These are phyloP conservation scores for Pueraria montana DNA, from an alignment of 306 rosid species.

Conservation along the genomic window DNA sequence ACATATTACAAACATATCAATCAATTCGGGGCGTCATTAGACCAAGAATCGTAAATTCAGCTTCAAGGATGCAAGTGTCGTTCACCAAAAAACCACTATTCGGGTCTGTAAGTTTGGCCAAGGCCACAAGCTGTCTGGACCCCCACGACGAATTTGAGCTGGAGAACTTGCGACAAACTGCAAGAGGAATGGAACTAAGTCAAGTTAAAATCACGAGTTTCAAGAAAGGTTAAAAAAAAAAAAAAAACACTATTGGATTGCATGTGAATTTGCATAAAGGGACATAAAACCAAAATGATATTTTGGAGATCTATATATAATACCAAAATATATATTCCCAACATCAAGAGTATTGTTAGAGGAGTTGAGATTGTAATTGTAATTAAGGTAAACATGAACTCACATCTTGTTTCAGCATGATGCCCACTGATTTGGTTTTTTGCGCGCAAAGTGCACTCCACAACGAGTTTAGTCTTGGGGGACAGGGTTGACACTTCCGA, in stretches of 20 bases:
- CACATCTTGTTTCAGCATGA: slow-evolving; percentile 45
- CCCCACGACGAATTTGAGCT: slow-evolving; percentile 8
- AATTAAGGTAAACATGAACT: background rate
- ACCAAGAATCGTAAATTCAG: slow-evolving; percentile 51
- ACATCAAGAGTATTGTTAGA: background rate
- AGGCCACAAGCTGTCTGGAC: slow-evolving; percentile 17
- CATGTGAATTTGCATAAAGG: background rate
- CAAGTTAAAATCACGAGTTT: no score
- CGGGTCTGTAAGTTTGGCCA: slow-evolving; percentile 48
- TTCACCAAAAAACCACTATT: slow-evolving; percentile 39
- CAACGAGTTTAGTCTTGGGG: slow-evolving; percentile 31
- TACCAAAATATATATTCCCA: no score
- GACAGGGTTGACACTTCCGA: slow-evolving; percentile 40
- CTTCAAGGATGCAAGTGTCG: slow-evolving; percentile 47
- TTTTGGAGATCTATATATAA: no score
- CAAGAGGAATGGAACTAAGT: background rate
- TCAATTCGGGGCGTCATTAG: slow-evolving; percentile 19
- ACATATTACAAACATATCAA: background rate
- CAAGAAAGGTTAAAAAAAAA: no score
- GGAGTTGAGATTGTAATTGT: background rate
- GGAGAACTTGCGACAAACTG: slow-evolving; percentile 7
- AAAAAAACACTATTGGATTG: no score
- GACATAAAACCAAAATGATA: background rate
- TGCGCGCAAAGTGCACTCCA: slow-evolving; percentile 28
- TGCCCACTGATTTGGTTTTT: slow-evolving; percentile 42